phyloP scores from a whole-genome alignment of 371 early-diverging fungal genomes.

The Mortierella sp. region DNA sequence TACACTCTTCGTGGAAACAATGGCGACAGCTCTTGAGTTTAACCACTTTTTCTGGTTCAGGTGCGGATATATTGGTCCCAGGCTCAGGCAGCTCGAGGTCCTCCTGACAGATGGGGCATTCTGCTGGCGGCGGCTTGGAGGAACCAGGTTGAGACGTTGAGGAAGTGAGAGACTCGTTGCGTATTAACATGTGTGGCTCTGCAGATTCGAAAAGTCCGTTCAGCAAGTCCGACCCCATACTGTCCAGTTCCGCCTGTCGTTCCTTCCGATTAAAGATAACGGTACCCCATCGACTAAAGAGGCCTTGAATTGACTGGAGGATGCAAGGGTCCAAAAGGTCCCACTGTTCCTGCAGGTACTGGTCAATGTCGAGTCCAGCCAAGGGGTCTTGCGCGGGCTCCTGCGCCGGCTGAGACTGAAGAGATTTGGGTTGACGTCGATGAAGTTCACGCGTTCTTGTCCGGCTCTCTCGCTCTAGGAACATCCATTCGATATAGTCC shows the following conservation, averaged over 20 bases:
- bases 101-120: conserved; percentile 49
- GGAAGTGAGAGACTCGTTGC: conserved; percentile 1
- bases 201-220: conserved; percentile 23
- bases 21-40: conserved; percentile 51
- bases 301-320: conserved; percentile 9
- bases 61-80: not conserved
- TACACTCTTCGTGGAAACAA: conserved; percentile 47
- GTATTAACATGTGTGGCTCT: conserved; percentile 29
- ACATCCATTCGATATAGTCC: conserved; percentile 43
- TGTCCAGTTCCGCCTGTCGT: conserved; percentile 29
- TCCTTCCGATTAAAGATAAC: conserved; percentile 31
- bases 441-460: conserved; percentile 1
- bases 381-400: not conserved
- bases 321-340: conserved; percentile 28
- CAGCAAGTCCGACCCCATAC: conserved; percentile 19
- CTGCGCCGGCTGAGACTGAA: not conserved
- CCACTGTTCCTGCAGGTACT: conserved; percentile 16
- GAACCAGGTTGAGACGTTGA: not conserved
- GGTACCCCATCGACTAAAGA: conserved; percentile 24
- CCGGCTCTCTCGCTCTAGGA: conserved; percentile 33
- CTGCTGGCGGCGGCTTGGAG: not conserved
- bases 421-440: not conserved
- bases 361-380: not conserved
- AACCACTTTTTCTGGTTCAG: conserved; percentile 16
- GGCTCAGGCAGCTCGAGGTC: conserved; percentile 10